Evolutionary conservation across 2,329 filamentous ascomycete species (phyloP).

Genomic region (Aureobasidium sp.): DNA sequence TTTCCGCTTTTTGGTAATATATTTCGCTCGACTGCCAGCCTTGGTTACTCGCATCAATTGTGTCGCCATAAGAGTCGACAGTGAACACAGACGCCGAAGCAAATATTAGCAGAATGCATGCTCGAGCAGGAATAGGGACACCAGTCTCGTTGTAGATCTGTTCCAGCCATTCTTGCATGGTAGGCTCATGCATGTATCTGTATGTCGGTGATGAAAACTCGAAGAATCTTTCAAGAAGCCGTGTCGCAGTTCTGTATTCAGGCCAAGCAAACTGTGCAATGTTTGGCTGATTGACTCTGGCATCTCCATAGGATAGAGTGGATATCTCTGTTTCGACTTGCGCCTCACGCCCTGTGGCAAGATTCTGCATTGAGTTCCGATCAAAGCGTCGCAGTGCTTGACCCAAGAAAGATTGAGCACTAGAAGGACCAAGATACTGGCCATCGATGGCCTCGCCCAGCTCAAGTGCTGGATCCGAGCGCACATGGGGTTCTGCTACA

Average conservation of each 20-base stretch:
- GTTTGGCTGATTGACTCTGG: conserved; percentile 38
- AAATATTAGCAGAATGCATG: conserved; percentile 45
- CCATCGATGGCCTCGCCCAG: not conserved
- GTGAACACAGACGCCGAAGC: conserved; percentile 35
- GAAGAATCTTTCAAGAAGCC: conserved; percentile 33
- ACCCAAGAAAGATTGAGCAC: not conserved
- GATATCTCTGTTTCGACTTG: conserved; percentile 19
- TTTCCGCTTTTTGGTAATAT: conserved; percentile 21
- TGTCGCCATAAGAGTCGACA: conserved; percentile 14
- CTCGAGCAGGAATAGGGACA: conserved; percentile 36
- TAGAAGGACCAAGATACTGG: not conserved
- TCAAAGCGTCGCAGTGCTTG: not conserved
- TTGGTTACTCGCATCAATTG: conserved; percentile 14
- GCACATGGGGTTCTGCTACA: too few relatives aligned
- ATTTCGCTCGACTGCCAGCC: conserved; percentile 21
- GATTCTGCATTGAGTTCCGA: not conserved
- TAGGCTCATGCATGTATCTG: conserved; percentile 37
- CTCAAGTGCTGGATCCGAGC: not conserved
- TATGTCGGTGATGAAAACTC: conserved; percentile 36
- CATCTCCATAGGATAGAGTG: conserved; percentile 44
- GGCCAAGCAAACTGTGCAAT: conserved; percentile 36
- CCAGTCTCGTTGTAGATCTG: conserved; percentile 38
- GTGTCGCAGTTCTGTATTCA: conserved; percentile 22
- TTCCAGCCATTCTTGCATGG: conserved; percentile 34
- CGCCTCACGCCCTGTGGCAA: not conserved